These are phyloP conservation scores for Russula abietina DNA, from an alignment of 768 basidiomycete genomes.

Conservation along the genomic window DNA sequence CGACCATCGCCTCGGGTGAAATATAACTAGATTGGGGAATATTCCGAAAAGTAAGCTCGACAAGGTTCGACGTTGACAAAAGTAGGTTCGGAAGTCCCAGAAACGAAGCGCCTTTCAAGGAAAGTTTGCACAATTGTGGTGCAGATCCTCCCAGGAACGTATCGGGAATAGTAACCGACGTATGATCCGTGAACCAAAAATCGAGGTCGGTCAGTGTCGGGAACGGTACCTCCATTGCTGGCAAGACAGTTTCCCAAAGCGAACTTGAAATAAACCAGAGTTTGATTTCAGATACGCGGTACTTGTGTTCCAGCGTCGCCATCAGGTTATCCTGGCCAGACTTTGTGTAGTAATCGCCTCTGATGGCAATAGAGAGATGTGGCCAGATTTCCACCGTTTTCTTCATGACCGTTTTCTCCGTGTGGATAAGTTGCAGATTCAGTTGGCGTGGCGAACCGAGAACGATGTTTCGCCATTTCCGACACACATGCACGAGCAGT, in stretches of 20 bases:
- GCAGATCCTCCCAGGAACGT: background rate
- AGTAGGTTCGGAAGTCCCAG: background rate
- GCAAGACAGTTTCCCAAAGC: background rate
- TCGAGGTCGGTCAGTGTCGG: background rate
- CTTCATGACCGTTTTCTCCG: background rate
- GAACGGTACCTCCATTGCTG: background rate
- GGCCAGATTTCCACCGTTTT: background rate
- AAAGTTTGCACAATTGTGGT: background rate
- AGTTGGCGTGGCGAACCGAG: background rate
- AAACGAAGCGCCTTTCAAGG: background rate
- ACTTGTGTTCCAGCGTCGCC: background rate
- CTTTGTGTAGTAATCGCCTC: background rate
- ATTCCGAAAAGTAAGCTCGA: background rate
- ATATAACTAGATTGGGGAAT: background rate
- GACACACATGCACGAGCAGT: background rate
- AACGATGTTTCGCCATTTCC: background rate
- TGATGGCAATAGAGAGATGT: background rate
- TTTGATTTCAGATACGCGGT: background rate
- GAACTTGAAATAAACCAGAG: background rate
- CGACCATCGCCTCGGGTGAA: background rate
- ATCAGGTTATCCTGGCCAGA: background rate
- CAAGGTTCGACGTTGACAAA: background rate
- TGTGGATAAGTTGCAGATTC: background rate
- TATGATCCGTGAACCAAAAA: background rate
- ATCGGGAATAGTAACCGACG: background rate